A percentile compares a stretch with the other conserved stretches of the same genome.
phyloP scores from a whole-genome alignment of 495 filamentous ascomycete species.

The Daldinia grandis region DNA sequence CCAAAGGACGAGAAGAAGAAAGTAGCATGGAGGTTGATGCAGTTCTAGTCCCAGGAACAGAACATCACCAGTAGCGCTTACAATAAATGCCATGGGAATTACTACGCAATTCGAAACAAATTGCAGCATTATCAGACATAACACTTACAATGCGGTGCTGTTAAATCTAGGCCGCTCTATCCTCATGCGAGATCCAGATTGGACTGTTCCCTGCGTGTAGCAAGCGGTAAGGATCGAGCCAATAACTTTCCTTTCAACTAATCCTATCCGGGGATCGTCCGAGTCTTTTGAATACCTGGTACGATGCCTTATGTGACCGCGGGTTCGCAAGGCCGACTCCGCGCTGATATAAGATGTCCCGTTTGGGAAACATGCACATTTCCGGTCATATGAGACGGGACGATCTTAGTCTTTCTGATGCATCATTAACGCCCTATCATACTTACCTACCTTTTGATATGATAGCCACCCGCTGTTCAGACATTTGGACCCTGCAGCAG shows the following conservation, averaged over 20 bases:
- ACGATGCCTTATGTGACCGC: neutral
- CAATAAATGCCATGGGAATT: neutral
- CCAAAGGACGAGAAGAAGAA: neutral
- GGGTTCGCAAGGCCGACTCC: neutral
- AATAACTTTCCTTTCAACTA: neutral
- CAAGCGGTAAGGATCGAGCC: neutral
- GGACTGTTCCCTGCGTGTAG: conserved; percentile 3
- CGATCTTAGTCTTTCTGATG: neutral
- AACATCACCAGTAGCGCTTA: neutral
- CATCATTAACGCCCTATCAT: neutral
- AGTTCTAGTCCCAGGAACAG: too few species aligned
- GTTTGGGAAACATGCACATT: neutral
- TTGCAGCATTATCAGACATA: neutral
- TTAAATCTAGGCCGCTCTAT: conserved; percentile 1
- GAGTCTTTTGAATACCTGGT: neutral
- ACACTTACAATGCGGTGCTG: neutral
- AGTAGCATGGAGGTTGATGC: neutral
- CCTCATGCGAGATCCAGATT: conserved; percentile 3
- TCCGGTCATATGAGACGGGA: neutral
- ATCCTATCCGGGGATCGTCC: neutral
- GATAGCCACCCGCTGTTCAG: neutral
- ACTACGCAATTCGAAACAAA: neutral
- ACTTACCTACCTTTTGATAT: too few species aligned
- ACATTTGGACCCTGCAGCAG: neutral
- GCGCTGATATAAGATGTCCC: neutral